phyloP scores from a whole-genome alignment of 257 asterid genomes.

The Fraxinus cuspidata region DNA sequence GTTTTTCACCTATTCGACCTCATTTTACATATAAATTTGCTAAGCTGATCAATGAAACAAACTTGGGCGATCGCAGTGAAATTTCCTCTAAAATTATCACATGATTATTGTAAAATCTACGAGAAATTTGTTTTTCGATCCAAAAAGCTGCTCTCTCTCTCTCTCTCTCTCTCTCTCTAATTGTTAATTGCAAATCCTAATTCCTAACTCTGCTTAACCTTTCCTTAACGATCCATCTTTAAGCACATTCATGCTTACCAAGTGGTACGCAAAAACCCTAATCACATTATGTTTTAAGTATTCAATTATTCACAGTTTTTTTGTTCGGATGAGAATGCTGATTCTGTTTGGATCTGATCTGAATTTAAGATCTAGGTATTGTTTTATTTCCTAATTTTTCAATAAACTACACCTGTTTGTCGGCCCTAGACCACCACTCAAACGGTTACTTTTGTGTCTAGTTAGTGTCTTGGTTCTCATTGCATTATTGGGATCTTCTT shows the following conservation, averaged over 20 bases:
- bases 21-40: too few species aligned
- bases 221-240: slow-evolving; percentile 30
- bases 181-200: slow-evolving; percentile 59
- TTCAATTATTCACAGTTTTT: neutral
- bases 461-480: slow-evolving; percentile 62
- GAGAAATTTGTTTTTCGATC: neutral
- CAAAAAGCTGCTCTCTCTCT: slow-evolving; percentile 46
- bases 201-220: slow-evolving; percentile 40
- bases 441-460: slow-evolving; percentile 71
- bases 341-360: slow-evolving; percentile 63
- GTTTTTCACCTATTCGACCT: too few species aligned
- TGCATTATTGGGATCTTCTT: slow-evolving; percentile 66
- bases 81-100: too few species aligned
- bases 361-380: slow-evolving; percentile 40
- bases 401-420: slow-evolving; percentile 53
- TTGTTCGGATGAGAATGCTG: slow-evolving; percentile 23
- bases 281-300: neutral
- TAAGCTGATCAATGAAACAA: too few species aligned
- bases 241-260: slow-evolving; percentile 26
- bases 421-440: slow-evolving; percentile 76
- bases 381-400: slow-evolving; percentile 10
- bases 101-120: too few species aligned
- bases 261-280: slow-evolving; percentile 34
- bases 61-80: too few species aligned
- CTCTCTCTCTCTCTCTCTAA: slow-evolving; percentile 45